Evolutionary conservation across 208 protist species (phyloP), one percentile per base, ranked within the genome.

Genomic region (Leptomonas pyrrhocoris): DNA sequence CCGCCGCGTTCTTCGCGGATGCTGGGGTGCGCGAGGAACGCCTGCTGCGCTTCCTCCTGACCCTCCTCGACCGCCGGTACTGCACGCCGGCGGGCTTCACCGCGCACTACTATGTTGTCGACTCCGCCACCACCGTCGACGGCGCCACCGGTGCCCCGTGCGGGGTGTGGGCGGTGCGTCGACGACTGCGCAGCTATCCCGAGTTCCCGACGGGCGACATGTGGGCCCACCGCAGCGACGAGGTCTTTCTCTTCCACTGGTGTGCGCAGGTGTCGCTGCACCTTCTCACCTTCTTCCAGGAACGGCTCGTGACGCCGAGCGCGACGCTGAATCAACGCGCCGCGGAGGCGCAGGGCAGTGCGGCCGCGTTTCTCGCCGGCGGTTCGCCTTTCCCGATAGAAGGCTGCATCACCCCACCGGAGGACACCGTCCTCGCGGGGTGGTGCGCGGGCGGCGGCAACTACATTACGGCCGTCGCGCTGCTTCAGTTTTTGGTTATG

Each of bases 231-330:
- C 77, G 77, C 56, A 68, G 79, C 23, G 88, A 96, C 50, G 91
- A 96, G 68, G 53, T 88, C 21, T 94, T 90, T 62, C 78, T 94
- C 23, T 85, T 94, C 57, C 91, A 96, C 73, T 94, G 86, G 86
- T 89, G 79, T 59, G 79, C 63, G 48, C 91, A 96, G 67, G 78
- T 94, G 11, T 83, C 87, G 23, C 75, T 96, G 50, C 84, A 96
- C 68, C 75, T 89, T 36, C 42, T 96, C 34, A 73, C 83, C 15
- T 74, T 90, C 36, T 94, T 94, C 49, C 91, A 96, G 60, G 88
- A 96, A 76, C 75, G 79, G 31, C 78, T 96, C 2, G 72, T 96
- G 53, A 60, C 81, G 23, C 84, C 90, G 43, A 89, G 82, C 49
- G 84, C 85, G 64, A 74, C 86, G 53, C 57, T 88, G 42, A 96